A percentile compares a stretch with the other conserved stretches of the same genome.
phyloP scores from a whole-genome alignment of 768 basidiomycete genomes.

The Leccinum incarnatum region DNA sequence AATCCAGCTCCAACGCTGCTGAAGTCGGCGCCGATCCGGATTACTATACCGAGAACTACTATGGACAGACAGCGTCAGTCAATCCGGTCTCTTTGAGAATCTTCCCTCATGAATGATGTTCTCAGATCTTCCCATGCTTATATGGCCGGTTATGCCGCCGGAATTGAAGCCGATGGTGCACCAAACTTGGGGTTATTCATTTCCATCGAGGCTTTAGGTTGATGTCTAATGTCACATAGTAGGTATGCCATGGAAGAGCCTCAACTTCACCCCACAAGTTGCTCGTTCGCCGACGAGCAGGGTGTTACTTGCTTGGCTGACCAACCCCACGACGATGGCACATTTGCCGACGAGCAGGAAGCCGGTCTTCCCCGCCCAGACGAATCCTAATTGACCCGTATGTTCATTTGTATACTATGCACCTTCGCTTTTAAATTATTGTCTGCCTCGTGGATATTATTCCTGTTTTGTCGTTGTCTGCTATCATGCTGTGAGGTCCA shows the following conservation, averaged over 20 bases:
- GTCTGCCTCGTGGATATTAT: background rate
- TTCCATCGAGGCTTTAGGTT: constrained; percentile 7
- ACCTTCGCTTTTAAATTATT: constrained; percentile 1
- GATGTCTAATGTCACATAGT: constrained; percentile 10
- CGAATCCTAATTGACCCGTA: constrained; percentile 4
- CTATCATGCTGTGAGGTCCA: background rate
- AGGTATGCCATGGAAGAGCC: constrained; percentile 13
- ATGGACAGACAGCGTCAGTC: constrained; percentile 15
- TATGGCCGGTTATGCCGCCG: constrained; percentile 3
- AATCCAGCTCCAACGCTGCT: constrained; percentile 8
- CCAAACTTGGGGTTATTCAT: constrained; percentile 14
- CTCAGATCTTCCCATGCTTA: constrained; percentile 2
- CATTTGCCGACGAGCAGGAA: constrained; percentile 2
- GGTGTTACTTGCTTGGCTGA: background rate
- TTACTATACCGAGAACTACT: constrained; percentile 10
- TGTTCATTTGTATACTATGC: constrained; percentile 1
- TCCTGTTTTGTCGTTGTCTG: constrained; percentile 1
- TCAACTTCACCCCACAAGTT: background rate
- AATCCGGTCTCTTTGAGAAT: background rate
- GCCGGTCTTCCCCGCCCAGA: background rate
- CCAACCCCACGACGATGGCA: background rate
- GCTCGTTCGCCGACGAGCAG: background rate
- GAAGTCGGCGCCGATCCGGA: background rate
- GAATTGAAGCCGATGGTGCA: background rate
- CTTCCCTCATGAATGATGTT: constrained; percentile 1